Conservation (phyloP, 345 rosid genomes). For the Geranium rotundifolium region DNA sequence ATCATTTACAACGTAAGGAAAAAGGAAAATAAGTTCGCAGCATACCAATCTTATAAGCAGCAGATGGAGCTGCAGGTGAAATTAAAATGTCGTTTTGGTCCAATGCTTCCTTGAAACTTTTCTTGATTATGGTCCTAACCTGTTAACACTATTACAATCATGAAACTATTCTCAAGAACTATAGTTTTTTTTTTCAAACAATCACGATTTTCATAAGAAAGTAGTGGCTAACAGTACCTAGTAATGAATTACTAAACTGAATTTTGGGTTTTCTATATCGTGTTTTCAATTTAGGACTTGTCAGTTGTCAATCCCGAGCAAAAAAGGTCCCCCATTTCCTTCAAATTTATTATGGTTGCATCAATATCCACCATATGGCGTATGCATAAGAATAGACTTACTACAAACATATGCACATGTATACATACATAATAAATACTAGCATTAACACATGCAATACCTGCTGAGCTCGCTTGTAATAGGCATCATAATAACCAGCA, state of each 20-base stretch:
- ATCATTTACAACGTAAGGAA: neutral
- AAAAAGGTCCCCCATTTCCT: neutral
- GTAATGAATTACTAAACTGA: too few species aligned
- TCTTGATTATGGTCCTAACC: slow-evolving; percentile 71
- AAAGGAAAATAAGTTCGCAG: neutral
- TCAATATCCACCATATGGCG: too few species aligned
- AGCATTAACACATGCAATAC: slow-evolving; percentile 18
- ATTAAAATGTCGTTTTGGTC: slow-evolving; percentile 70
- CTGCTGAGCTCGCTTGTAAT: slow-evolving; percentile 92
- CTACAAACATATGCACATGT: neutral
- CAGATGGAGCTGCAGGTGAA: slow-evolving; percentile 88
- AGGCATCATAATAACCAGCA: slow-evolving; percentile 90
- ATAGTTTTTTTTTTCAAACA: neutral
- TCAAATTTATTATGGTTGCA: neutral
- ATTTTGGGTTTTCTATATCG: too few species aligned
- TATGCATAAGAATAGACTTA: neutral
- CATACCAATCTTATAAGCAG: slow-evolving; percentile 81
- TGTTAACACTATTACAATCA: slow-evolving; percentile 21
- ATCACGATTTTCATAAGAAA: too few species aligned
- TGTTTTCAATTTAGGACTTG: neutral
- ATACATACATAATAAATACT: neutral
- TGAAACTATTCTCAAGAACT: slow-evolving; percentile 16
- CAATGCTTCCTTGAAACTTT: slow-evolving; percentile 60
- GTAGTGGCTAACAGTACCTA: too few species aligned
- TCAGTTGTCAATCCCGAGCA: neutral